Evolutionary conservation across 2,329 filamentous ascomycete species (phyloP).

Genomic region (Venturia effusa): DNA sequence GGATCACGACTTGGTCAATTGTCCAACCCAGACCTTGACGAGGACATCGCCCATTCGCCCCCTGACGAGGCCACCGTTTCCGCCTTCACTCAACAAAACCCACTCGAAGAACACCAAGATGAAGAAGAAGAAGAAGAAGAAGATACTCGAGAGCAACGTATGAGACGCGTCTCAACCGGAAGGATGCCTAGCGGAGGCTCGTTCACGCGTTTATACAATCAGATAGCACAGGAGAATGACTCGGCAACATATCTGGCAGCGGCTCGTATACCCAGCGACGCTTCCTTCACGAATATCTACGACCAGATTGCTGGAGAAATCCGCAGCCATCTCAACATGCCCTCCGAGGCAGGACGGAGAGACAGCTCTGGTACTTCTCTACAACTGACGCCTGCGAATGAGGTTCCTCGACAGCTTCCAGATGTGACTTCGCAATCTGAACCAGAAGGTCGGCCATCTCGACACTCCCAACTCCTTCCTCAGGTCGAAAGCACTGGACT

Average conservation of each 20-base stretch:
- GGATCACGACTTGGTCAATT: slow-evolving; percentile 8
- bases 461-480: not conserved
- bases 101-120: not conserved
- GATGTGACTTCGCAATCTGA: not conserved
- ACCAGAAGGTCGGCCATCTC: not conserved
- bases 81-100: not conserved
- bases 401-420: slow-evolving; percentile 1
- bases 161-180: slow-evolving; percentile 9
- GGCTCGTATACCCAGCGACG: slow-evolving; percentile 8
- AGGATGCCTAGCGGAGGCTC: slow-evolving; percentile 9
- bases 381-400: not conserved
- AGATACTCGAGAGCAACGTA: not conserved
- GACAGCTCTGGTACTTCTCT: not conserved
- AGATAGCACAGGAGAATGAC: slow-evolving; percentile 16
- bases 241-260: slow-evolving; percentile 1
- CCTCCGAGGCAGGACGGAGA: not conserved
- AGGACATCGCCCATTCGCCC: not conserved
- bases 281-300: slow-evolving; percentile 12
- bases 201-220: slow-evolving; percentile 19
- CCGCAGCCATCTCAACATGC: not conserved
- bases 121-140: not conserved
- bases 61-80: not conserved
- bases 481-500: not conserved
- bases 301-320: slow-evolving; percentile 11
- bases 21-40: slow-evolving; percentile 6